Evolutionary conservation across 1,139 yeast species (phyloP).

Genomic region (Debaryomycetaceae sp.): DNA sequence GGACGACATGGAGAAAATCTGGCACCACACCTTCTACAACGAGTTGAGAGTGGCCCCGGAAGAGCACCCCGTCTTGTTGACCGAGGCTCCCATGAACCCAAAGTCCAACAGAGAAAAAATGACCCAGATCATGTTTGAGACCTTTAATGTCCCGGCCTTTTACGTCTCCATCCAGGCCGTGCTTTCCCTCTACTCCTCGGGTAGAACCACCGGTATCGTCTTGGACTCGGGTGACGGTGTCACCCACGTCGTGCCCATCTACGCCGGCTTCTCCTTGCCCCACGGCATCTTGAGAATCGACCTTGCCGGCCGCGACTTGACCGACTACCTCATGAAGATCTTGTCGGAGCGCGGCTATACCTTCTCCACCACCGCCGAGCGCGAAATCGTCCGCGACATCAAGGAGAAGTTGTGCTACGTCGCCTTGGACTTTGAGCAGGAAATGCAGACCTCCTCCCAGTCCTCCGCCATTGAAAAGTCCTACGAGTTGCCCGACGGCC

Average conservation of each 20-base stretch:
- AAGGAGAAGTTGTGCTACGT: constrained; percentile 98
- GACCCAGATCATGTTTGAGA: constrained; percentile 98
- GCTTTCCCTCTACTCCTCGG: constrained; percentile 93
- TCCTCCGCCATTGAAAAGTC: constrained; percentile 97
- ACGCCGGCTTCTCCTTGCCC: constrained; percentile 99
- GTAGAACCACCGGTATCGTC: constrained; percentile 99
- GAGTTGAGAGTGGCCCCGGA: constrained; percentile 98
- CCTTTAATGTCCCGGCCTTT: constrained; percentile 98
- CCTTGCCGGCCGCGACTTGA: constrained; percentile 98
- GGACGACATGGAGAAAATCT: constrained; percentile 99
- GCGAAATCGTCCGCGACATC: constrained; percentile 99
- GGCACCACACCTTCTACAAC: constrained; percentile 98
- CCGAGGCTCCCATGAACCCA: constrained; percentile 99
- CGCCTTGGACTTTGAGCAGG: constrained; percentile 94
- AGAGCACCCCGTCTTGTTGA: constrained; percentile 95
- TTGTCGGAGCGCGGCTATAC: constrained; percentile 98
- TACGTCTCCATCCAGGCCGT: constrained; percentile 99
- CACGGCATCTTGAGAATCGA: constrained; percentile 98
- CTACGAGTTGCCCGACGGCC: constrained; percentile 99
- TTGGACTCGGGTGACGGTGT: constrained; percentile 99
- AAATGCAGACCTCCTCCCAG: constrained; percentile 98
- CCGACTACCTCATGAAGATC: constrained; percentile 97
- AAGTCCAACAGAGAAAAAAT: constrained; percentile 98
- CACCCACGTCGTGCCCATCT: constrained; percentile 99
- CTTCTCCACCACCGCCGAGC: constrained; percentile 98